phyloP scores from a whole-genome alignment of 2,329 filamentous ascomycete species.

The Massarina eburnea region DNA sequence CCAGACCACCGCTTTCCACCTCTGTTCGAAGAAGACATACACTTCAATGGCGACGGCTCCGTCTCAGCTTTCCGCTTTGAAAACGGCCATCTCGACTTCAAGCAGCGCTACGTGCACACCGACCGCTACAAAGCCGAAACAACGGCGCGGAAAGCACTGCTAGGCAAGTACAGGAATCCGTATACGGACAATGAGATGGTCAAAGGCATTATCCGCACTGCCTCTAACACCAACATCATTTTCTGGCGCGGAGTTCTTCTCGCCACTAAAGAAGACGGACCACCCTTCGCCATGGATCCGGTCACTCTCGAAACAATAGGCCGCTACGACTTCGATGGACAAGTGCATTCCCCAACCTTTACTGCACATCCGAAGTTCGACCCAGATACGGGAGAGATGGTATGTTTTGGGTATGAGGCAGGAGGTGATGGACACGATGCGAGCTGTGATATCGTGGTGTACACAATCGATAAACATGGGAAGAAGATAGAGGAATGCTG shows the following conservation, averaged over 20 bases:
- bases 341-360: slow-evolving; percentile 44
- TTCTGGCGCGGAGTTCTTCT: slow-evolving; percentile 60
- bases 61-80: slow-evolving; percentile 48
- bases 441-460: slow-evolving; percentile 43
- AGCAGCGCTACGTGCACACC: slow-evolving; percentile 47
- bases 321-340: slow-evolving; percentile 44
- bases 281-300: slow-evolving; percentile 46
- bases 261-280: slow-evolving; percentile 53
- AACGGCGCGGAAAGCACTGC: slow-evolving; percentile 45
- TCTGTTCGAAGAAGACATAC: slow-evolving; percentile 57
- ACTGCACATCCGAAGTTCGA: slow-evolving; percentile 51
- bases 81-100: slow-evolving; percentile 47
- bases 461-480: slow-evolving; percentile 43
- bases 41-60: slow-evolving; percentile 50
- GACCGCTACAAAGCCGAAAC: slow-evolving; percentile 46
- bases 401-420: slow-evolving; percentile 47
- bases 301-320: slow-evolving; percentile 44
- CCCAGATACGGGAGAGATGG: slow-evolving; percentile 45
- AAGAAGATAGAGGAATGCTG: slow-evolving; percentile 44
- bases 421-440: slow-evolving; percentile 39
- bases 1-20: slow-evolving; percentile 56
- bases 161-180: slow-evolving; percentile 61
- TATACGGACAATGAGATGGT: slow-evolving; percentile 60
- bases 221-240: slow-evolving; percentile 62
- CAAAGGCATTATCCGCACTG: slow-evolving; percentile 57